Evolutionary conservation across 495 filamentous ascomycete species (phyloP), one percentile per base, ranked within the genome.

Genomic region (Penicillium desertorum): DNA sequence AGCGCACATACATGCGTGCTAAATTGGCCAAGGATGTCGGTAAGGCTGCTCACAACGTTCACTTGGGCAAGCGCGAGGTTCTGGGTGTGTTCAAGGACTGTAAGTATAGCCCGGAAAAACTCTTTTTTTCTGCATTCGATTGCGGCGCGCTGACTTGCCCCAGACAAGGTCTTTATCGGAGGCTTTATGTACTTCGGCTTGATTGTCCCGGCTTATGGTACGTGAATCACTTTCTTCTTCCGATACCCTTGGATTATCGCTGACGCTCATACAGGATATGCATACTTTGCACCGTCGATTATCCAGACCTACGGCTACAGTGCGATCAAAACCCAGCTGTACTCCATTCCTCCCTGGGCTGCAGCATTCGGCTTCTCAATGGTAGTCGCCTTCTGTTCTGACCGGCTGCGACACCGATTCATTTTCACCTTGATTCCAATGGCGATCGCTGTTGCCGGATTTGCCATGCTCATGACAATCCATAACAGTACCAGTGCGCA

Each of bases 281-380:
- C 85, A 27, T 88, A 86, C 77, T 96, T 96, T 70, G 82, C 88
- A 0, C 89, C 90, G 0, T 82, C 86, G 8, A 93, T 95, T 67
- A 84, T 96, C 61, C 66, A 76, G 58, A 82, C 78, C 14, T 90
- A 87, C 63, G 76, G 83, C 32, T 92, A 86, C 69, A 64, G 69
- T 51, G 14, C 84, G 16, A 90, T 93, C 65, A 75, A 82, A 57
- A 92, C 92, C 1, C 91, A 96, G 61, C 76, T 96, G 27, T 85
- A 85, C 62, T 86, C 84, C 43, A 90, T 96, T n/a, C 88, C 92
- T 8, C 90, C 90, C 0, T 96, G 89, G 86, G 90, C 86, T n/a
- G 83, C 73, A 8, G 85, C 91, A 0, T 95, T 89, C 54, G 81
- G 58, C 7, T 88, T 95, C 51, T 86, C 89, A 12, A 86, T 96